A percentile compares a stretch with the other conserved stretches of the same genome.
Conservation (phyloP, 2,329 filamentous ascomycete genomes). For the Beauveria varroae region DNA sequence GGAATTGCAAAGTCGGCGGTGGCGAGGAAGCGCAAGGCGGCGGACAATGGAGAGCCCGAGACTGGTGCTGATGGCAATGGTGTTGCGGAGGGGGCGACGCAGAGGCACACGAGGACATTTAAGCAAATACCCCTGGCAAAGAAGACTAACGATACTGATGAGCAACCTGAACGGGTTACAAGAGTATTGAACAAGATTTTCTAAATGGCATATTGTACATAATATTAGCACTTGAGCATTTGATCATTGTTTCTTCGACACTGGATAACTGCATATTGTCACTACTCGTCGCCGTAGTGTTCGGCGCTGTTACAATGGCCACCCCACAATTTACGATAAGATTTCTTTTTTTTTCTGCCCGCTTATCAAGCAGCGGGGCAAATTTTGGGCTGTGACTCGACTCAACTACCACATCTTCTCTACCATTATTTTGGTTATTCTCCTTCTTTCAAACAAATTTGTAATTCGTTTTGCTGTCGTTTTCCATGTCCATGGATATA, state of each 20-base stretch:
- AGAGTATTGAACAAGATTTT: constrained; percentile 60
- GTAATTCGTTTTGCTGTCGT: constrained; percentile 12
- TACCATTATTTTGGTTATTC: constrained; percentile 3
- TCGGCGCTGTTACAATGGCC: neutral
- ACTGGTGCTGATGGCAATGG: constrained; percentile 15
- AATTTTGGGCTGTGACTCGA: constrained; percentile 18
- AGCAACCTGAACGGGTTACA: constrained; percentile 49
- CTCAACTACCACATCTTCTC: constrained; percentile 4
- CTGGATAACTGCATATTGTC: constrained; percentile 7
- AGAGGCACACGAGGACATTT: constrained; percentile 42
- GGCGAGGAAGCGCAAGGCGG: constrained; percentile 35
- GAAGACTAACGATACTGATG: constrained; percentile 35
- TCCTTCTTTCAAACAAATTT: neutral
- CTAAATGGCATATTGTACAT: constrained; percentile 23
- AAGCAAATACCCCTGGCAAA: constrained; percentile 56
- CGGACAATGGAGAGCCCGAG: constrained; percentile 20
- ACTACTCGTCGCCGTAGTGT: neutral
- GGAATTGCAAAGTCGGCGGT: constrained; percentile 49
- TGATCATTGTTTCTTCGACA: neutral
- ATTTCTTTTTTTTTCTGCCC: constrained; percentile 11
- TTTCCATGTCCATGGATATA: constrained; percentile 35
- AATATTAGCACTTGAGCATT: constrained; percentile 8
- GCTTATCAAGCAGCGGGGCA: constrained; percentile 34
- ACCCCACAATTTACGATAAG: constrained; percentile 21
- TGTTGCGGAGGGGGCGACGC: constrained; percentile 16